Conservation (phyloP, 345 rosid genomes). For the Pistacia atlantica region DNA sequence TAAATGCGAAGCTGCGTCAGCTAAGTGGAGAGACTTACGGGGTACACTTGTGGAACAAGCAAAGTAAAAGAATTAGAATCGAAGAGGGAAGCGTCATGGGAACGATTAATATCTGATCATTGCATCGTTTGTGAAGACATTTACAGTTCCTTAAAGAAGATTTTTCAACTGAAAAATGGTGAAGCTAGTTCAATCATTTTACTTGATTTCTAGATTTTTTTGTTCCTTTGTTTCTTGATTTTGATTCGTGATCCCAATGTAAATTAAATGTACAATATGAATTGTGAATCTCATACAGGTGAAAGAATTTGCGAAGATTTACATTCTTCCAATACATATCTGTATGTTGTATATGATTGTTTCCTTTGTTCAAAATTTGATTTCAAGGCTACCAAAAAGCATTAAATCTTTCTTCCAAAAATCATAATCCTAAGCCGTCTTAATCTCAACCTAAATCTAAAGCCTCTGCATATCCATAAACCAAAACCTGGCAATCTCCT, state of each 20-base stretch:
- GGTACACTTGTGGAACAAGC: constrained; percentile 82
- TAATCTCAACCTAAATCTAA: constrained; percentile 37
- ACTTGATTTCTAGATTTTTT: background rate
- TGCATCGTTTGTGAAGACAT: constrained; percentile 54
- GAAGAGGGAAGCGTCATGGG: constrained; percentile 70
- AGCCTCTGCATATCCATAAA: constrained; percentile 34
- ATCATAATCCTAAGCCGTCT: constrained; percentile 45
- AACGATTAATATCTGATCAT: constrained; percentile 44
- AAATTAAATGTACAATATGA: background rate
- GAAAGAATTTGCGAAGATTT: background rate
- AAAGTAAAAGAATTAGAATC: constrained; percentile 47
- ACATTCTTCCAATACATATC: background rate
- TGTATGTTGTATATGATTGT: background rate
- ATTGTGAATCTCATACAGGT: background rate
- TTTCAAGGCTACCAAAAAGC: background rate
- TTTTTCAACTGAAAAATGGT: background rate
- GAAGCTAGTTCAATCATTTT: background rate
- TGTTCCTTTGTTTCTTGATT: constrained; percentile 14
- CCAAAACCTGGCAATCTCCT: constrained; percentile 50
- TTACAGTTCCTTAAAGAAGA: constrained; percentile 20
- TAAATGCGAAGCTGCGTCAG: constrained; percentile 50
- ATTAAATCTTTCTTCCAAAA: constrained; percentile 31
- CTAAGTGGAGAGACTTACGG: constrained; percentile 53
- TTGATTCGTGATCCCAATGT: constrained; percentile 3
- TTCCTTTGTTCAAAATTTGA: background rate